Evolutionary conservation across 2,329 filamentous ascomycete species (phyloP), one percentile per base, ranked within the genome.

Genomic region (Aspergillus pseudotamarii): DNA sequence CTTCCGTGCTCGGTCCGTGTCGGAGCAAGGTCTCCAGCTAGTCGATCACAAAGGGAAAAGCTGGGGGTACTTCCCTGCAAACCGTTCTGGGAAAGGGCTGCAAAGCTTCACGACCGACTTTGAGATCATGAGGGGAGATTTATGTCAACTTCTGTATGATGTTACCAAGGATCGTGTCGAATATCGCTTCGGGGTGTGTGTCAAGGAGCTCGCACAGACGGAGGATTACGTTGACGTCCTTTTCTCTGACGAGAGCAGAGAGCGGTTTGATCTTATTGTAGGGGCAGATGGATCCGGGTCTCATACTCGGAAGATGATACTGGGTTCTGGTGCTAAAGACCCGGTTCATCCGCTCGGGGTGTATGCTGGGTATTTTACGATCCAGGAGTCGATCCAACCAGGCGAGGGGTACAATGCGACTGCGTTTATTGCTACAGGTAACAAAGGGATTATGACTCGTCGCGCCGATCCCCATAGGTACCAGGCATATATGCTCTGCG

Each of bases 111-210:
- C 82, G 0, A 78, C 76, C 0, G 84, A 87, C 26, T 82, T 80
- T 43, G 85, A 87, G 72, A 86, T 88, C 55, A 81, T 87, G 79
- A 76, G 85, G 10, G 84, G 83, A 0, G 83, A 86, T 59, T 65
- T 88, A 34, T 81, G 79, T 14, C 69, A 68, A 1, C 67, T 87
- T 1, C 61, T 87, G 0, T 78, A 83, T 51, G 70, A 75, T 28
- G 61, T 63, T 5, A 65, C 62, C 4, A 69, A 72, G 43, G 64
- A 71, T 1, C 46, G 64, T 0, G 69, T 68, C 0, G 66, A 68
- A 21, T 79, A 78, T 60, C 30, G 70, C 2, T 80, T 81, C 55
- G 78, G 75, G 8, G 70, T 62, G 0, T 75, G 70, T 3, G 71
- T 75, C 14, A 50, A 66, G 6, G 50, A 58, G 9, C 69, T 78